These are phyloP conservation scores for Aspergillus fischeri DNA, from an alignment of 2,329 filamentous ascomycete species.

Conservation along the genomic window DNA sequence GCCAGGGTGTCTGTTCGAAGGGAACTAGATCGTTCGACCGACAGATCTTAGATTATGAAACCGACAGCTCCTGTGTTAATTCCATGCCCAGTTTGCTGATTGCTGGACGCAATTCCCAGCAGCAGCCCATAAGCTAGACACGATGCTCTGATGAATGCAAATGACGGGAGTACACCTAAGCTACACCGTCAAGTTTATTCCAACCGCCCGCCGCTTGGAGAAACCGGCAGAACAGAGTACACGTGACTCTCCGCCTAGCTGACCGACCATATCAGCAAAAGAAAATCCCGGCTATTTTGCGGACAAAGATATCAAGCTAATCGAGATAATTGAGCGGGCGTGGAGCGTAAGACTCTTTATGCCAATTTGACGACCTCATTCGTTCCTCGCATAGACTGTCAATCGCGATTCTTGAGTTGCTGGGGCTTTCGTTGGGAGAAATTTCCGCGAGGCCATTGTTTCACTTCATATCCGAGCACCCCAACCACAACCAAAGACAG, in stretches of 20 bases:
- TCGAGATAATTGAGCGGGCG: not conserved
- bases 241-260: constrained; percentile 33
- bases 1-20: not conserved
- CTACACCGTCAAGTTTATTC: not conserved
- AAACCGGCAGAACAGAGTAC: constrained; percentile 15
- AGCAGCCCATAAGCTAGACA: not conserved
- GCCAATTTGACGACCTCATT: not conserved
- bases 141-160: not conserved
- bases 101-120: not conserved
- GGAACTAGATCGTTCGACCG: not conserved
- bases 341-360: not conserved
- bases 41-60: not conserved
- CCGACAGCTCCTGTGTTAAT: not conserved
- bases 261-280: constrained; percentile 11
- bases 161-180: not conserved
- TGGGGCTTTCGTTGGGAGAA: not conserved
- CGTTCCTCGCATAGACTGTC: not conserved
- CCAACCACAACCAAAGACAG: not conserved
- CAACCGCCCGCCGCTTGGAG: not conserved
- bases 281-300: constrained; percentile 14
- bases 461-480: not conserved
- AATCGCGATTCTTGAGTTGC: not conserved
- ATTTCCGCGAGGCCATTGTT: not conserved
- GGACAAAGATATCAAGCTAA: not conserved
- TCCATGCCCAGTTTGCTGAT: not conserved